phyloP scores from a whole-genome alignment of 176 grass and related monocot genomes.

The Bothriochloa decipiens region DNA sequence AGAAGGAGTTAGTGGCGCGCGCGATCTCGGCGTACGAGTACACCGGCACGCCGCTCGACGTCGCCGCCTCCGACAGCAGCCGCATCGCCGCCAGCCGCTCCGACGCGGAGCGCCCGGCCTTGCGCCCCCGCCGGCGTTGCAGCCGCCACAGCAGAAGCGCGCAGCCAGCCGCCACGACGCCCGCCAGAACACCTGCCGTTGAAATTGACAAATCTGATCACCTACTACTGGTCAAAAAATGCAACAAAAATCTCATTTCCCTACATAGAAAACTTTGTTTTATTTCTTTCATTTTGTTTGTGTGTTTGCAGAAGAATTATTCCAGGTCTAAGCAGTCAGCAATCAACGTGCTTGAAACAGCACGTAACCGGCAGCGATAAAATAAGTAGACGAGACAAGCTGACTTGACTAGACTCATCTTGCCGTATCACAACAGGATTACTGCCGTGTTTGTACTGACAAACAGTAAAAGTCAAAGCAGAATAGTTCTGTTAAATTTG shows the following conservation, averaged over 20 bases:
- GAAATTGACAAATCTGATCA: not conserved
- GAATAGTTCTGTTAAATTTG: not conserved
- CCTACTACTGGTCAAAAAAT: not conserved
- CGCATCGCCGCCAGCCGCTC: conserved; percentile 39
- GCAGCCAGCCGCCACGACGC: conserved; percentile 8
- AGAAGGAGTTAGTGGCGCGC: conserved; percentile 78
- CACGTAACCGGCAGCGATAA: conserved; percentile 18
- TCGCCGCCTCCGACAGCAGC: conserved; percentile 59
- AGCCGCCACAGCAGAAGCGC: conserved; percentile 40
- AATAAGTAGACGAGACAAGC: not conserved
- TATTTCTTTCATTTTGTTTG: not conserved
- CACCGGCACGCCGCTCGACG: conserved; percentile 59
- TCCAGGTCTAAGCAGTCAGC: conserved; percentile 28
- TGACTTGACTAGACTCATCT: not conserved
- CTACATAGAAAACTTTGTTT: not conserved
- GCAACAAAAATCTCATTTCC: not conserved
- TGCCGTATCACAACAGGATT: not conserved
- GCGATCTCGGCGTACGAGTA: conserved; percentile 77
- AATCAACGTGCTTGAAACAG: conserved; percentile 15
- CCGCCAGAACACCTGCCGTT: conserved; percentile 44
- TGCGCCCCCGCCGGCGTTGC: conserved; percentile 20
- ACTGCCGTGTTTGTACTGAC: not conserved
- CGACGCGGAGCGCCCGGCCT: conserved; percentile 3
- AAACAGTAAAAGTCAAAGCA: conserved; percentile 11
- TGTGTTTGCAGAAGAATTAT: not conserved